Evolutionary conservation across 2,329 filamentous ascomycete species (phyloP), one percentile per base, ranked within the genome.

Genomic region (Aspergillus transmontanensis): DNA sequence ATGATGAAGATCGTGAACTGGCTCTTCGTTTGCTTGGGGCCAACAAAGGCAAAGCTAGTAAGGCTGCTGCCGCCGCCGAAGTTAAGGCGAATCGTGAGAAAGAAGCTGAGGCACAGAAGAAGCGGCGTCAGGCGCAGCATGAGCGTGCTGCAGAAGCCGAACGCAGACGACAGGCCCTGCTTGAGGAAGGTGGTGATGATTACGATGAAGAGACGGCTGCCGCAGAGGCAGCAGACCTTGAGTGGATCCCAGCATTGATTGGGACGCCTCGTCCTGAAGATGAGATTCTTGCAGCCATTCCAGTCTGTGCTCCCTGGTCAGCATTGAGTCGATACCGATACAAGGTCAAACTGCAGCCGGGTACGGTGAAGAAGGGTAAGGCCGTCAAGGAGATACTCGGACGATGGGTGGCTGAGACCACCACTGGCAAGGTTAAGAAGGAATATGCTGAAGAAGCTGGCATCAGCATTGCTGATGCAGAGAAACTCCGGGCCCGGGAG

Each of bases 261-360:
- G 93, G 93, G 19, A 89, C 86, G 1, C 92, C 94, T 0, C 81
- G 92, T 1, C 85, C 89, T 0, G 93, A 93, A 14, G 95, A 99
- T 75, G 92, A 96, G 75, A 89, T 82, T 16, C 69, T 83, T 9
- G 84, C 85, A 51, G 87, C 86, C 0, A 83, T 89, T 56, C 86
- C 87, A 1, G 81, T 89, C 7, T 88, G 86, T 60, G 87, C 87
- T 11, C 87, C 87, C 1, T 89, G 87, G 87, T 80, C 82, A n/a
- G 84, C 87, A 0, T 76, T 89, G 60, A 79, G 79, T 2, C 87
- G 86, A 61, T 91, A 90, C 79, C 97, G 97, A 79, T 98, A 97
- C 83, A 96, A 96, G 78, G 92, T 89, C 59, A 99, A 99, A 82
- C 78, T 99, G 71, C 95, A 98, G 79, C 95, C 95, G 0, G 95